These are phyloP conservation scores for Carex littledalei DNA, from an alignment of 176 grass and related monocot genomes.

Conservation along the genomic window DNA sequence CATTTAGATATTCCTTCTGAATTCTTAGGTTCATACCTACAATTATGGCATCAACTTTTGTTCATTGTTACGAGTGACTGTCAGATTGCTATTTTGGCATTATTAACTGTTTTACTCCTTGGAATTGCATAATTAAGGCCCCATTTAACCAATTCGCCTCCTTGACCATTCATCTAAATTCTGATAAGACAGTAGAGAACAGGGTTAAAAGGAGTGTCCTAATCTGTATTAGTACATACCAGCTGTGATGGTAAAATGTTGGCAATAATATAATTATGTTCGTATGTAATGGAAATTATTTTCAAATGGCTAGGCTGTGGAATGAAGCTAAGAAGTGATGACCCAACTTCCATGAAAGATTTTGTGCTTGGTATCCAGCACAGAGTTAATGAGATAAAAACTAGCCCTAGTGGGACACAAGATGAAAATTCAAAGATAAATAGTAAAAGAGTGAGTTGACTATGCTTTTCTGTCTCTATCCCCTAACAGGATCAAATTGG, in stretches of 20 bases:
- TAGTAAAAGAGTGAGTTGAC: constrained; percentile 64
- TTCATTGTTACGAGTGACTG: not conserved
- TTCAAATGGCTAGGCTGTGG: constrained; percentile 62
- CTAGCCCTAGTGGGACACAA: constrained; percentile 25
- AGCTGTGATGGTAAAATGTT: not conserved
- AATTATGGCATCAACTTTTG: not conserved
- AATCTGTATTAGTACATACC: not conserved
- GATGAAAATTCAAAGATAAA: constrained; percentile 47
- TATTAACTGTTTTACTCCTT: not conserved
- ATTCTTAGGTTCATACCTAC: not conserved
- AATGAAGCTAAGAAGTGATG: constrained; percentile 81
- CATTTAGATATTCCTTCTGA: not conserved
- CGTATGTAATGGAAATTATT: not conserved
- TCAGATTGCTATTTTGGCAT: not conserved
- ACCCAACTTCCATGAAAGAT: constrained; percentile 85
- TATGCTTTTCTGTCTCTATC: constrained; percentile 17
- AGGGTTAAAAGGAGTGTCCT: not conserved
- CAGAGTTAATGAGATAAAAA: constrained; percentile 59
- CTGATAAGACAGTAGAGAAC: constrained; percentile 9
- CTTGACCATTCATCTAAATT: not conserved
- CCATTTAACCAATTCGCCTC: not conserved
- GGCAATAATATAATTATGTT: not conserved
- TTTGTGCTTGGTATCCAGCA: constrained; percentile 73
- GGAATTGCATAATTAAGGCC: not conserved
- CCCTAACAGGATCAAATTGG: not conserved